These are phyloP conservation scores for Davidsoniella virescens DNA, from an alignment of 2,329 filamentous ascomycete species.

Conservation along the genomic window DNA sequence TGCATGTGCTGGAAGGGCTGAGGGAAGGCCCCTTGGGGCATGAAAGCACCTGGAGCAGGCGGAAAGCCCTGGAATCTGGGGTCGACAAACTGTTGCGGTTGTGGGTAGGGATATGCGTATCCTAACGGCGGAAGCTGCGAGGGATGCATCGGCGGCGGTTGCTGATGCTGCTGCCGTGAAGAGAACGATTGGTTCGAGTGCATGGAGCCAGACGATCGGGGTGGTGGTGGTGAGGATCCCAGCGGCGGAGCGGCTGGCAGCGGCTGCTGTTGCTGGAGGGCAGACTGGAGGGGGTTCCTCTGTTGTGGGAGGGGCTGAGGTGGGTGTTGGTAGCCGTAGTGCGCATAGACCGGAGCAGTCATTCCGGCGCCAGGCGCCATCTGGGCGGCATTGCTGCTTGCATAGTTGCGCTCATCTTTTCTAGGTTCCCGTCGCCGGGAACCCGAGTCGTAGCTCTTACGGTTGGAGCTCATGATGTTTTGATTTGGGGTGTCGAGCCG, in stretches of 20 bases:
- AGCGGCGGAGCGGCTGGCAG: slow-evolving; percentile 9
- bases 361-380: not conserved
- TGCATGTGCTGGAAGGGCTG: slow-evolving; percentile 8
- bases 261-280: slow-evolving; percentile 11
- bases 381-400: not conserved
- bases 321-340: slow-evolving; percentile 3
- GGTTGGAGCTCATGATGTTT: slow-evolving; percentile 6
- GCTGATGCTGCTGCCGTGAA: slow-evolving; percentile 13
- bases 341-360: not conserved
- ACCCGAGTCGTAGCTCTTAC: slow-evolving; percentile 4
- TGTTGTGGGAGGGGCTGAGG: not conserved
- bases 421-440: not conserved
- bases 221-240: slow-evolving; percentile 10
- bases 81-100: slow-evolving; percentile 7
- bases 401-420: slow-evolving; percentile 1
- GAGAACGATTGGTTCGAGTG: slow-evolving; percentile 6
- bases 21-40: slow-evolving; percentile 6
- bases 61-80: slow-evolving; percentile 13
- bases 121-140: slow-evolving; percentile 11
- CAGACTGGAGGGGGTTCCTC: not conserved
- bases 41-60: not conserved
- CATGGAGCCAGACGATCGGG: slow-evolving; percentile 1
- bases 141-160: not conserved
- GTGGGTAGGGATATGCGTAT: slow-evolving; percentile 13
- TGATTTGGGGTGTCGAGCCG: not conserved